These are phyloP conservation scores for Oryza meridionalis DNA, from an alignment of 176 grass and related monocot genomes.

Conservation along the genomic window DNA sequence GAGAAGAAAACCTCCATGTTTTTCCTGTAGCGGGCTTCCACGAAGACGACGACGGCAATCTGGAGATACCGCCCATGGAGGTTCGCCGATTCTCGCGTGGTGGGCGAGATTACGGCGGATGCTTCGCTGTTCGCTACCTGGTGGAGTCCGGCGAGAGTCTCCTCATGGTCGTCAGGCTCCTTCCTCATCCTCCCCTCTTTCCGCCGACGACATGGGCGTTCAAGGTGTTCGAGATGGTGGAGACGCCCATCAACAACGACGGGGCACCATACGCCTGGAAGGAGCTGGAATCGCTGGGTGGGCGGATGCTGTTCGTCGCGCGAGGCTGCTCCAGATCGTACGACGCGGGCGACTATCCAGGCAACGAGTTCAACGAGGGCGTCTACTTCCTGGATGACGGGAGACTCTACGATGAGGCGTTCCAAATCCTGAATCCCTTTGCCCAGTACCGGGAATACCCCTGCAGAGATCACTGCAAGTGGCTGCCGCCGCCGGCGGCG, in stretches of 20 bases:
- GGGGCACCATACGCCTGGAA: neutral
- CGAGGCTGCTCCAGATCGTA: neutral
- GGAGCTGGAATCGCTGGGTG: neutral
- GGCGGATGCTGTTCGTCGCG: neutral
- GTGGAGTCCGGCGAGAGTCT: too few species aligned
- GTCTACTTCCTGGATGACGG: neutral
- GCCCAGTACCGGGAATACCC: neutral
- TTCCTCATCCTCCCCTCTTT: neutral
- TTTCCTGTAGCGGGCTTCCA: neutral
- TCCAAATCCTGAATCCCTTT: too few species aligned
- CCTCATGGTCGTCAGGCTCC: neutral
- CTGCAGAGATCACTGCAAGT: neutral
- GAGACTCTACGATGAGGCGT: neutral
- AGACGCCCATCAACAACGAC: neutral
- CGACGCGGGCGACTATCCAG: neutral
- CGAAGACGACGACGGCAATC: neutral
- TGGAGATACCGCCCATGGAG: neutral
- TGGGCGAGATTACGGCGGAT: too few species aligned
- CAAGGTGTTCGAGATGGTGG: neutral
- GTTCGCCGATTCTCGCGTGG: too few species aligned
- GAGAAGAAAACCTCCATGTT: neutral
- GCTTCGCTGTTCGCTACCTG: too few species aligned
- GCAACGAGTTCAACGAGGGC: neutral
- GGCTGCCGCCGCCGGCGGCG: neutral
- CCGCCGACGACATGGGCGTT: too few species aligned